Conservation (phyloP, 106 monocot species). For the Dioscorea zingiberensis region DNA sequence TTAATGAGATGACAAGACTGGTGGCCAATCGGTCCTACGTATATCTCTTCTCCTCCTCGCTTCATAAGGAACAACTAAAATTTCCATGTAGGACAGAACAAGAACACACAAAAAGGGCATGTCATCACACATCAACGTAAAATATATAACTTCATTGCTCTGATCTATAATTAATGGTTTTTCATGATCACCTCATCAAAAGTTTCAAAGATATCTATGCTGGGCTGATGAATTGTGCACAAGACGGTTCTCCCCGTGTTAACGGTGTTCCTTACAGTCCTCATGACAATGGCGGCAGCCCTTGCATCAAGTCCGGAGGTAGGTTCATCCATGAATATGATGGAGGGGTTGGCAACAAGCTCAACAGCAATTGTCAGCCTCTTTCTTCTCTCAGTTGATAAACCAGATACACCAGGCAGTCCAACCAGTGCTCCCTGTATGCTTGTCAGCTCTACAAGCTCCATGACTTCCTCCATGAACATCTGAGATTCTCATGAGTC, state of each 20-base stretch:
- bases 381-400: conserved; percentile 29
- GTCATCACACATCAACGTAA: too few relatives aligned
- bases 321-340: conserved; percentile 40
- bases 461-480: conserved; percentile 27
- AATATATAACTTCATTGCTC: too few relatives aligned
- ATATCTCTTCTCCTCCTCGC: conserved; percentile 25
- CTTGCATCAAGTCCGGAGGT: conserved; percentile 31
- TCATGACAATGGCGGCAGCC: conserved; percentile 34
- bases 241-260: conserved; percentile 31
- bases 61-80: conserved; percentile 27
- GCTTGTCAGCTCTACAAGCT: conserved; percentile 24
- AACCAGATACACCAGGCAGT: conserved; percentile 21
- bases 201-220: conserved; percentile 35
- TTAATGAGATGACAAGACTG: conserved; percentile 18
- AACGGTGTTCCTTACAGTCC: conserved; percentile 28
- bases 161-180: too few relatives aligned
- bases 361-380: conserved; percentile 34
- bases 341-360: conserved; percentile 38
- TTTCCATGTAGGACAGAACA: background rate
- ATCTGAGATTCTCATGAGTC: conserved; percentile 10
- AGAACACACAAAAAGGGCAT: background rate
- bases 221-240: conserved; percentile 39
- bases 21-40: conserved; percentile 24
- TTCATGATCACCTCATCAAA: conserved; percentile 30
- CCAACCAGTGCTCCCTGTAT: conserved; percentile 24